Percentiles rank a stretch among this genome's conserved stretches.
phyloP scores from a whole-genome alignment of 208 protist species.

The Leptomonas pyrrhocoris region DNA sequence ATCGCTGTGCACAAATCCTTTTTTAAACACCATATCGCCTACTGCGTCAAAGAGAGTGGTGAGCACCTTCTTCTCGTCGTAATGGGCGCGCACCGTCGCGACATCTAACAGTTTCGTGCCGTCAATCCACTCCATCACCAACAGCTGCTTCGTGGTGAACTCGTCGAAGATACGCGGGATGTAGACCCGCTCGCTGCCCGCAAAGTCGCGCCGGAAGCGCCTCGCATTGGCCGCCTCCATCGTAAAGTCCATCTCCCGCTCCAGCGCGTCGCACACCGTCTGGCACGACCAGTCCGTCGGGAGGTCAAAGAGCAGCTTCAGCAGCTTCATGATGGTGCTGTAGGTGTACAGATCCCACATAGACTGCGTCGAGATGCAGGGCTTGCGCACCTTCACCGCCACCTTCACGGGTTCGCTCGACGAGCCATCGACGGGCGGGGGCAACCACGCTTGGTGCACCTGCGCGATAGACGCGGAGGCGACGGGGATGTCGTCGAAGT shows the following conservation, averaged over 20 bases:
- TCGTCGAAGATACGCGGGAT: conserved; percentile 62
- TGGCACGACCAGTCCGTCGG: conserved; percentile 72
- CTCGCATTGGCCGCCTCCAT: conserved; percentile 78
- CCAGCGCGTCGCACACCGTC: conserved; percentile 74
- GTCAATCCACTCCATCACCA: conserved; percentile 95
- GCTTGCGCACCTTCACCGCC: conserved; percentile 95
- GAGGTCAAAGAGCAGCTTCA: conserved; percentile 77
- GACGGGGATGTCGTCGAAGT: conserved; percentile 90
- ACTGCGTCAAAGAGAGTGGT: conserved; percentile 85
- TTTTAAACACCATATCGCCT: conserved; percentile 94
- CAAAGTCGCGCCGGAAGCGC: conserved; percentile 54
- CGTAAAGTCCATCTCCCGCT: conserved; percentile 84
- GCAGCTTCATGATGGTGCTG: conserved; percentile 54
- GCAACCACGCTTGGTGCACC: conserved; percentile 83
- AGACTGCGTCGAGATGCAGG: conserved; percentile 75
- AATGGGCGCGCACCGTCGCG: conserved; percentile 52
- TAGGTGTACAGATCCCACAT: conserved; percentile 86
- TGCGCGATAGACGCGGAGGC: conserved; percentile 96
- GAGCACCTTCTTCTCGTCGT: conserved; percentile 54
- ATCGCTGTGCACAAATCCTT: conserved; percentile 95
- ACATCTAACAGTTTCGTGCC: conserved; percentile 79
- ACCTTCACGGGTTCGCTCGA: conserved; percentile 48
- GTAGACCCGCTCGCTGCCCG: conserved; percentile 46
- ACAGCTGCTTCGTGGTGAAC: conserved; percentile 66
- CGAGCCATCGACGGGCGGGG: conserved; percentile 20